Base-by-base conservation (phyloP, 2,329 filamentous ascomycete genomes). In the Rosellinia necatrix region DNA sequence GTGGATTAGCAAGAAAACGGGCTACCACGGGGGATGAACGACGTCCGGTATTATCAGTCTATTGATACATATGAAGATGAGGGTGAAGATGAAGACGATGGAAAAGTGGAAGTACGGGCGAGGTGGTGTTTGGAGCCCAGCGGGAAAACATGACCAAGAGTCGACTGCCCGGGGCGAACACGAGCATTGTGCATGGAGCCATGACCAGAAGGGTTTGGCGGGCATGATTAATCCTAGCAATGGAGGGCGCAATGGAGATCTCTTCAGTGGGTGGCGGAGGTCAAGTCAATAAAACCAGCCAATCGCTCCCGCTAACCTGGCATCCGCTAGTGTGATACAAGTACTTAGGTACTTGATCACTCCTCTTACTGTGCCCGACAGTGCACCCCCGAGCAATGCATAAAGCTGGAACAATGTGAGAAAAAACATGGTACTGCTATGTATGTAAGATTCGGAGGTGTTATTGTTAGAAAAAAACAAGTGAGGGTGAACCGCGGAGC, bases 151-250 rank as follows among this genome's bases (percentile, higher is more conserved):
- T 49, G 50, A 47, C 49, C 37, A 41, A 47, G 41, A 24, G 53
- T 43, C 40, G 35, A 60, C 53, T 58, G 58, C 58, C 46, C 54
- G 25, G n/a, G 51, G 40, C 50, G 60, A 64, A 64, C 62, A 64
- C 62, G 62, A 64, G 62, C 58, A 50, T 51, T 53, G 41, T 50
- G 56, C 49, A 61, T 59, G 53, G 40, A n/a, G 40, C 56, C 13
- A 60, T 37, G 56, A 47, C 60, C 27, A 56, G 51, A 60, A 58
- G 27, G 60, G 60, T 56, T 60, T 62, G 51, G 60, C 53, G 60
- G 42, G 43, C 54, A 58, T 58, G 42, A 48, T 34, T 52, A 30
- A 56, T 24, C 54, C 40, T 49, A 27, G 38, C 22, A 32, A n/a
- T n/a, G n/a, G n/a, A n/a, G n/a, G n/a, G n/a, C n/a, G n/a, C n/a